Base-by-base conservation (phyloP, 768 basidiomycete species). In the Tricholoma furcatifolium region DNA sequence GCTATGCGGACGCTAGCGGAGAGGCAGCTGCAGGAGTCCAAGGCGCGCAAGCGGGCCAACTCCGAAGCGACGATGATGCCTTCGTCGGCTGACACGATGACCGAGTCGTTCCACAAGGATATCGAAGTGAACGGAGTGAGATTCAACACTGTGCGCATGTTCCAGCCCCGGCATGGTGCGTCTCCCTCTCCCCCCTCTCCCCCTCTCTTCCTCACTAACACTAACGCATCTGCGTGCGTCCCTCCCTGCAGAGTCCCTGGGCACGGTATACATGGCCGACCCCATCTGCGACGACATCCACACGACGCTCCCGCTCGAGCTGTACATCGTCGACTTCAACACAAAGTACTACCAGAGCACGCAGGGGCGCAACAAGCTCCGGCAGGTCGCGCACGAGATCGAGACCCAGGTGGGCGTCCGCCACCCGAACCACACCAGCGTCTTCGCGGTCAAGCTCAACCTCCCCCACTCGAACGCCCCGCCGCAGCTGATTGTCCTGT, bases 361-460 rank as follows among this genome's bases (percentile, higher is more conserved):
- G 8, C 87, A 88, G 74, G 91, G 87, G 0, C 79, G 75, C 40
- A 90, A 82, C 74, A 91, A 90, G 63, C 76, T 90, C 30, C 78
- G 77, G 53, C 78, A 82, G 45, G 70, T 89, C 6, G 86, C 88
- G 65, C 67, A 70, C 4, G 89, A 91, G 54, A 79, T 89, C 7
- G 81, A 81, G 47, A 77, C 77, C 17, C 71, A 92, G 9, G 79
- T 76, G 15, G 62, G 67, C 1, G 73, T 91, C 15, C 76, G 80
- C 0, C 85, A 92, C 57, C 71, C 75, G 0, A 87, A 91, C 60
- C 73, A 93, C n/a, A 64, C 85, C 1, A 77, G 75, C 47, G 69
- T 89, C 2, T 81, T 86, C 43, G 88, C 85, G 1, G 85, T 84
- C 58, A 89, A 87, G 61, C 70, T 86, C 31, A 71, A 71, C 6